These are phyloP conservation scores for Salvia splendens DNA, from an alignment of 257 asterid species.

Conservation along the genomic window DNA sequence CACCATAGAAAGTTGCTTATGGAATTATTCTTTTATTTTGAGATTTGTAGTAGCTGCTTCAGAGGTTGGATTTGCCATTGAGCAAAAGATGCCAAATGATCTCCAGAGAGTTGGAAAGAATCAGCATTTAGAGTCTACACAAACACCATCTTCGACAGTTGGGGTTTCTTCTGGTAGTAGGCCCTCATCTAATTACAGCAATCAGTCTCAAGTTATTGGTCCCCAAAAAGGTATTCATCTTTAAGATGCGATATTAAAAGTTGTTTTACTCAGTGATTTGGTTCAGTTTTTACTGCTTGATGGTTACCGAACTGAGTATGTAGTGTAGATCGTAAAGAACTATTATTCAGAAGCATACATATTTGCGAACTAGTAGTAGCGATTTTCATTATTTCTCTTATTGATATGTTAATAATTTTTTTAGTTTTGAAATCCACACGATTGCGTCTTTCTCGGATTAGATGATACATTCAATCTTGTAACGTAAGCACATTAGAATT, in stretches of 20 bases:
- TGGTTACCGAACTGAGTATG: constrained; percentile 18
- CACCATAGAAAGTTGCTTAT: constrained; percentile 27
- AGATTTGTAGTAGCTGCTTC: constrained; percentile 42
- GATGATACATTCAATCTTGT: background rate
- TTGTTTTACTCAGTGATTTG: constrained; percentile 8
- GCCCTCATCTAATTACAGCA: constrained; percentile 67
- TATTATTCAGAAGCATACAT: too few species aligned
- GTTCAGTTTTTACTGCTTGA: constrained; percentile 19
- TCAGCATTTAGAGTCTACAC: constrained; percentile 49
- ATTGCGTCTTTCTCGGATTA: too few species aligned
- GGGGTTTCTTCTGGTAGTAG: constrained; percentile 56
- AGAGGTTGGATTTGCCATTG: constrained; percentile 47
- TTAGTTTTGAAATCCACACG: too few species aligned
- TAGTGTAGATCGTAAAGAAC: background rate
- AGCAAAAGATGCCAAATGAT: constrained; percentile 44
- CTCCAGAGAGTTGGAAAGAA: constrained; percentile 50
- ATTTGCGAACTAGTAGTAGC: too few species aligned
- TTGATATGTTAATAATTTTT: too few species aligned
- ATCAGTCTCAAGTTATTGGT: constrained; percentile 55
- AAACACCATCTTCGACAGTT: constrained; percentile 41
- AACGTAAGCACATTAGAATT: constrained; percentile 5
- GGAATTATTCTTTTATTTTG: constrained; percentile 23
- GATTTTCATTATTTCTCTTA: too few species aligned
- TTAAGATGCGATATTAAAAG: constrained; percentile 27
- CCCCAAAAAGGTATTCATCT: constrained; percentile 60